Evolutionary conservation across 2,329 filamentous ascomycete species (phyloP), one percentile per base, ranked within the genome.

Genomic region (Cladophialophora exuberans): DNA sequence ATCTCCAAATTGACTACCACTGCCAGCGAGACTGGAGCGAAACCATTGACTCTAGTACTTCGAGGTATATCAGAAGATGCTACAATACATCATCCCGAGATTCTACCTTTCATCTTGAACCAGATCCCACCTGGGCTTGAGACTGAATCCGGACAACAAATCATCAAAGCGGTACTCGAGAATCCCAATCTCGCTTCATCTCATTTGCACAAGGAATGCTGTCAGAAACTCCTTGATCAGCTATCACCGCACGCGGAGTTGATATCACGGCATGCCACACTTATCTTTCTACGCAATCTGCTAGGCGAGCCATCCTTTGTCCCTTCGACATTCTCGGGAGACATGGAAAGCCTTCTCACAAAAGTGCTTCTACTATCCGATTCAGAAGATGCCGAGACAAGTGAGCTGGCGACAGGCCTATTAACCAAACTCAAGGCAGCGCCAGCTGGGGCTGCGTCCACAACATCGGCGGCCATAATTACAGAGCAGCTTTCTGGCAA

Each of bases 101-200:
- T 41, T 61, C 23, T 26, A 57, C n/a, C 31, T 4, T 56, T 66
- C 35, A 66, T 70, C 45, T 66, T 76, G n/a, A 67, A 72, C 52
- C 72, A 67, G 42, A 61, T 76, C 13, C 66, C 75, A 41, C 68
- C 70, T 2, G 69, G 64, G 9, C 61, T 76, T 15, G 65, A 73
- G 52, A 36, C 43, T 4, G 35, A 28, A 20, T 26, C 45, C 23
- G 45, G 31, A 9, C 52, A 51, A 44, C 22, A 23, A 13, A 25
- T 52, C 25, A 38, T 70, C 47, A 62, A 69, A n/a, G 69, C 74
- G 45, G 52, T 72, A 10, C 63, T 66, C 47, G 66, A 69, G 18
- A 67, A 71, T 55, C 62, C 62, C 42, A 67, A 70, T 17, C 64
- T 76, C 41, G 63, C 65, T 6, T 64, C 64, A 0, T 65, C 76